Conservation (phyloP, 495 filamentous ascomycete genomes). For the Penicillium lividum region DNA sequence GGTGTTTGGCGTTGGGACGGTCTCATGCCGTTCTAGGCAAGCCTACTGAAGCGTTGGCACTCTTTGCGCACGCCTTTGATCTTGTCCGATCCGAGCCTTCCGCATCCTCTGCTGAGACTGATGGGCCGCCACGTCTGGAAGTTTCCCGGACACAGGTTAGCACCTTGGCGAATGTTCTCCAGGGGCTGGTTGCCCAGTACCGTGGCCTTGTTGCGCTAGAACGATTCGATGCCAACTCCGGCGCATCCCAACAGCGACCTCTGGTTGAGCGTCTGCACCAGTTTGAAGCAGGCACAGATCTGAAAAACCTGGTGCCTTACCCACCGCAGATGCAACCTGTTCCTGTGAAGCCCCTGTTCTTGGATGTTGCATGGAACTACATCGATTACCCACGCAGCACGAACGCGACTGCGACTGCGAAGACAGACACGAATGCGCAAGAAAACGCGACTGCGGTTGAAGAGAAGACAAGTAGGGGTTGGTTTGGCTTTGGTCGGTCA, state of each 20-base stretch:
- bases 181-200: slow-evolving; percentile 69
- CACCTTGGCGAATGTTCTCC: slow-evolving; percentile 59
- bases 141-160: slow-evolving; percentile 58
- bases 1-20: slow-evolving; percentile 81
- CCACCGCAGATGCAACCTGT: slow-evolving; percentile 80
- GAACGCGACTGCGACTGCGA: slow-evolving; percentile 5
- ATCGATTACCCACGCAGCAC: slow-evolving; percentile 79
- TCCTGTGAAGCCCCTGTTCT: slow-evolving; percentile 92
- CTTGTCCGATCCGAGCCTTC: slow-evolving; percentile 44
- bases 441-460: slow-evolving; percentile 34
- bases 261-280: slow-evolving; percentile 72
- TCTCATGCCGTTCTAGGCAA: slow-evolving; percentile 76
- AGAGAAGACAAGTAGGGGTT: slow-evolving; percentile 68
- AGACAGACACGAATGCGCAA: background rate
- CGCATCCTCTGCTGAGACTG: slow-evolving; percentile 30
- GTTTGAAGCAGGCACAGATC: slow-evolving; percentile 68
- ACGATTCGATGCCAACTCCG: slow-evolving; percentile 46
- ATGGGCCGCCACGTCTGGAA: slow-evolving; percentile 54
- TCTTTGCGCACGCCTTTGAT: slow-evolving; percentile 68
- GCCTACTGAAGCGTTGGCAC: slow-evolving; percentile 79
- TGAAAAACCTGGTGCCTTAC: slow-evolving; percentile 79
- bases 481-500: slow-evolving; percentile 87
- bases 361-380: slow-evolving; percentile 98
- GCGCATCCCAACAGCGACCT: slow-evolving; percentile 42
- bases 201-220: slow-evolving; percentile 81